Conservation (phyloP, 495 filamentous ascomycete genomes). For the Apiosordaria backusii region DNA sequence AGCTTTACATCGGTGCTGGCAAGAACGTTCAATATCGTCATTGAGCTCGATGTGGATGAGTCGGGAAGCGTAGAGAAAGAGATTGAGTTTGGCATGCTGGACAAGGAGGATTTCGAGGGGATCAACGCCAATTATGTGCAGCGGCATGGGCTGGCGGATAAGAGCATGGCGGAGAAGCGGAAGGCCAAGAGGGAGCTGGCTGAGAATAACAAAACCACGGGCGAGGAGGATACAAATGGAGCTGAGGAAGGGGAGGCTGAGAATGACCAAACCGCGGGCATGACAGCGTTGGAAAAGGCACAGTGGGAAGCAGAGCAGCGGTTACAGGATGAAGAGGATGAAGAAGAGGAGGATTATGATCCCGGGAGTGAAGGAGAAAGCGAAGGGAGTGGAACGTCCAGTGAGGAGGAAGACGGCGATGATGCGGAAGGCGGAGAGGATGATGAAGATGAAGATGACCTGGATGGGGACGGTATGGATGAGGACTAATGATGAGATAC, state of each 20-base stretch:
- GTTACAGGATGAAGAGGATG: conserved; percentile 69
- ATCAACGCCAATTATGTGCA: conserved; percentile 80
- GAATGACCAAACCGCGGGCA: conserved; percentile 53
- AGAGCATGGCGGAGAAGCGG: conserved; percentile 83
- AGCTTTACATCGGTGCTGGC: conserved; percentile 89
- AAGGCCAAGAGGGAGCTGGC: conserved; percentile 65
- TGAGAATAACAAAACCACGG: conserved; percentile 46
- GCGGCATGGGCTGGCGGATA: conserved; percentile 77
- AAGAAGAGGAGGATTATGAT: conserved; percentile 87
- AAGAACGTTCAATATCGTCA: conserved; percentile 88
- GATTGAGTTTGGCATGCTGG: conserved; percentile 80
- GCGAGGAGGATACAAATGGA: conserved; percentile 62
- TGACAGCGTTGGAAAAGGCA: conserved; percentile 57
- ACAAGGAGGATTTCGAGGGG: conserved; percentile 76
- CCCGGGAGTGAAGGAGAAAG: conserved; percentile 73
- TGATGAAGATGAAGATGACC: conserved; percentile 35
- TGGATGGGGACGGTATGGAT: conserved; percentile 13
- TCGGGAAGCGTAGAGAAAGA: conserved; percentile 53
- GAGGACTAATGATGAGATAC: background rate
- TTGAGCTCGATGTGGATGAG: conserved; percentile 52
- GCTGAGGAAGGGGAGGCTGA: conserved; percentile 52
- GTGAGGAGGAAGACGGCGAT: conserved; percentile 50
- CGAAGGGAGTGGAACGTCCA: conserved; percentile 59
- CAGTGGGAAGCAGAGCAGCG: conserved; percentile 44
- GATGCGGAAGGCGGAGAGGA: conserved; percentile 47